Base-by-base conservation (phyloP, 768 basidiomycete genomes). In the Suillus cothurnatus region DNA sequence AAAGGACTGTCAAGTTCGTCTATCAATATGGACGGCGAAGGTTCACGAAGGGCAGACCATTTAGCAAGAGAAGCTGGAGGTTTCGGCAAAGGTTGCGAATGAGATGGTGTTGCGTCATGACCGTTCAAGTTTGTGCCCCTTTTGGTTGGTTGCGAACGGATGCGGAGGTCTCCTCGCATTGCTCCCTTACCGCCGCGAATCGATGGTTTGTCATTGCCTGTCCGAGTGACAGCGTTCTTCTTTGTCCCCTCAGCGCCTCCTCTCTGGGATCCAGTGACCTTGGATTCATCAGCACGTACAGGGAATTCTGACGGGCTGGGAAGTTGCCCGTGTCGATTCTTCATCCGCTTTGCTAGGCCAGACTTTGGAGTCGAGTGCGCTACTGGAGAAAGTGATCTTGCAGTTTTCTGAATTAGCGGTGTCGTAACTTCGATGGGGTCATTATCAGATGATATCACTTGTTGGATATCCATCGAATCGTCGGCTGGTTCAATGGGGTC, bases 401-500 rank as follows among this genome's bases (percentile, higher is more conserved):
- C 32, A 47, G 28, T 26, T 61, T 66, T 72, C 67, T 17, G 62
- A 21, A 26, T 53, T 19, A 38, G 45, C 14, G 49, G 36, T 26
- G 36, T 59, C 26, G 61, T 68, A 9, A 65, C 56, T 64, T 80
- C 79, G 45, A 79, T 79, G 21, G 76, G 73, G 39, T 77, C 81
- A 17, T 47, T 58, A 2, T 71, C 68, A 41, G 49, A 64, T 34
- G 60, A 55, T 52, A 31, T 57, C 19, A 62, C 63, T 47, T 62
- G 49, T 43, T 36, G 47, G 17, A 70, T 60, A 58, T 68, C 65
- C n/a, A 69, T 72, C 65, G 78, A 69, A 63, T 75, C 77, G 17
- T 83, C 82, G 1, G 78, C 76, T 34, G 78, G 75, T 65, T 84
- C 81, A 61, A 85, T 85, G 9, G 83, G 81, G 66, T 86, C 84